These are phyloP conservation scores for Fusarium abutilonis DNA, from an alignment of 2,329 filamentous ascomycete species.

Conservation along the genomic window DNA sequence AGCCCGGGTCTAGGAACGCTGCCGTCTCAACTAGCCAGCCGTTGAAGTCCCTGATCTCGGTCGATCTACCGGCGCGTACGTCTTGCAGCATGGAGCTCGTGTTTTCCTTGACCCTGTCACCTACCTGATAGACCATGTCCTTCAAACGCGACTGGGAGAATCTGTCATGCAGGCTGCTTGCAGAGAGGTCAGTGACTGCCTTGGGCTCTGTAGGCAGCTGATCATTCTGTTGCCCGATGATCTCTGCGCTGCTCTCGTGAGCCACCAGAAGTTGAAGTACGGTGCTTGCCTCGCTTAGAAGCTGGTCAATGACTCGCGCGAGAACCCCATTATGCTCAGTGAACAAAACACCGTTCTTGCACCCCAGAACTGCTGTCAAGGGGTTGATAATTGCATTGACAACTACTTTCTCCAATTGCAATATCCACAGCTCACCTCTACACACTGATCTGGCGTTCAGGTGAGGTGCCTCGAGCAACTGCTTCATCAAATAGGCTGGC, in stretches of 20 bases:
- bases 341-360: constrained; percentile 81
- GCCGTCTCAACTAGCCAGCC: constrained; percentile 65
- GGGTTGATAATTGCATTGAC: constrained; percentile 86
- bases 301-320: constrained; percentile 69
- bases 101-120: constrained; percentile 61
- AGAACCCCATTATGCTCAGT: constrained; percentile 62
- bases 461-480: constrained; percentile 55
- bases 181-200: constrained; percentile 26
- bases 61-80: constrained; percentile 59
- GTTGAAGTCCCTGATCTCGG: constrained; percentile 68
- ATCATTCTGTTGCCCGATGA: constrained; percentile 47
- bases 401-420: constrained; percentile 88
- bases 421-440: constrained; percentile 58
- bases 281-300: constrained; percentile 78
- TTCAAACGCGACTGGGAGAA: constrained; percentile 57
- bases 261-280: constrained; percentile 76
- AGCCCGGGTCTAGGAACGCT: constrained; percentile 48
- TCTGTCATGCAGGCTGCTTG: constrained; percentile 47
- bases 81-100: constrained; percentile 72
- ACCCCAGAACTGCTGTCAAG: constrained; percentile 79
- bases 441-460: constrained; percentile 55
- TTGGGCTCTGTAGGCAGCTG: constrained; percentile 3
- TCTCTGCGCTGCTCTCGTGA: constrained; percentile 59
- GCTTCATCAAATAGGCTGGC: constrained; percentile 53
- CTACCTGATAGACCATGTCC: constrained; percentile 59